Evolutionary conservation across 768 basidiomycete species (phyloP).

Genomic region (Leccinum boreale): DNA sequence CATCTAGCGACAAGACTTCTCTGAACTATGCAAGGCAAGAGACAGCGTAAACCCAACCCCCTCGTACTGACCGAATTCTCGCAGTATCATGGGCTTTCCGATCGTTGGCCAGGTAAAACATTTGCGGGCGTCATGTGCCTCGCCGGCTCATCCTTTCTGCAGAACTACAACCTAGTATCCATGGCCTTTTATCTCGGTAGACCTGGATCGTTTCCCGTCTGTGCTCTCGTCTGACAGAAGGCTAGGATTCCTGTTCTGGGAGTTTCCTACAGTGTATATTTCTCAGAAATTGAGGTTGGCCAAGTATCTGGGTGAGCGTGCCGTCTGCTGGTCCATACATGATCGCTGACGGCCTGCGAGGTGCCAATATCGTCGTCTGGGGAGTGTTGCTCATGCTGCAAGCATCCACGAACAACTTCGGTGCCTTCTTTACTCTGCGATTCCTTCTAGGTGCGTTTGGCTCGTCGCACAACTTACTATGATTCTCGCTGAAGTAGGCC

Average conservation of each 20-base stretch:
- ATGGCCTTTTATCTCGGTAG: conserved; percentile 61
- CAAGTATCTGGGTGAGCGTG: conserved; percentile 53
- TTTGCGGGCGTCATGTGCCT: neutral
- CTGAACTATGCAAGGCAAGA: conserved; percentile 65
- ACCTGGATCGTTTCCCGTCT: neutral
- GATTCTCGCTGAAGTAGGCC: neutral
- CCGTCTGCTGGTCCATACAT: neutral
- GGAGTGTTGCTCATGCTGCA: conserved; percentile 59
- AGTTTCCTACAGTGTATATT: conserved; percentile 65
- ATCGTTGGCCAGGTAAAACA: conserved; percentile 52
- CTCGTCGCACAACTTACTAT: neutral
- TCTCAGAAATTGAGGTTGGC: conserved; percentile 58
- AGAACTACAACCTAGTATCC: conserved; percentile 64
- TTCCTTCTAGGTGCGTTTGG: conserved; percentile 49
- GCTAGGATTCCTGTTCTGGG: conserved; percentile 54
- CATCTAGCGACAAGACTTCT: conserved; percentile 60
- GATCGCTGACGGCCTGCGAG: conserved; percentile 23
- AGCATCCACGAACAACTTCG: conserved; percentile 52
- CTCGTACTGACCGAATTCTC: conserved; percentile 5
- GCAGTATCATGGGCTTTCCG: conserved; percentile 63
- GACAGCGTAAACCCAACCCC: neutral
- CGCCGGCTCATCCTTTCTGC: conserved; percentile 1
- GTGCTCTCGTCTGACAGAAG: conserved; percentile 1
- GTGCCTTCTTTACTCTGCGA: conserved; percentile 59
- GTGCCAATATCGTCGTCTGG: conserved; percentile 59